Evolutionary conservation across 225 moss, liverwort and hornwort genomes (phyloP).

Genomic region (Physcomitrium patens): DNA sequence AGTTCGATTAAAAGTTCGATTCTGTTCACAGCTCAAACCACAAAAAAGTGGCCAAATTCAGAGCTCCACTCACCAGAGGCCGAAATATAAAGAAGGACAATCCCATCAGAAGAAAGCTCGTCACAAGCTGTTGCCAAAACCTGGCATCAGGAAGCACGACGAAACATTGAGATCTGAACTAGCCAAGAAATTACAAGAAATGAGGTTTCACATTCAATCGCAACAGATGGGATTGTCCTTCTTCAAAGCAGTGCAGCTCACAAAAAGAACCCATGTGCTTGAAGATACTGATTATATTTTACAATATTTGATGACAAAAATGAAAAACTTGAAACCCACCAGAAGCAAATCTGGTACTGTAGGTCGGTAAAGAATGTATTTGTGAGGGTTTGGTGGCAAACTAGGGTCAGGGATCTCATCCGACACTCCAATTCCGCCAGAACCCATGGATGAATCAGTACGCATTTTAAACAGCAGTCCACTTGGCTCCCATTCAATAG

Average conservation of each 20-base stretch:
- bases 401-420: conserved; percentile 94
- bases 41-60: conserved; percentile 18
- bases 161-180: conserved; percentile 9
- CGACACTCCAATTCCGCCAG: conserved; percentile 49
- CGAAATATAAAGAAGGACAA: conserved; percentile 90
- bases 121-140: conserved; percentile 94
- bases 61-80: conserved; percentile 67
- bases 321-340: conserved; percentile 49
- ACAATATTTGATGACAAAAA: conserved; percentile 7
- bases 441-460: conserved; percentile 45
- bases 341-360: conserved; percentile 89
- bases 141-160: conserved; percentile 41
- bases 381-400: conserved; percentile 93
- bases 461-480: conserved; percentile 76
- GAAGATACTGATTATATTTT: neutral
- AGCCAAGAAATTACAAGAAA: conserved; percentile 7
- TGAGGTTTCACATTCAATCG: conserved; percentile 19
- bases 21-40: conserved; percentile 18
- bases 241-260: conserved; percentile 17
- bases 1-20: conserved; percentile 13
- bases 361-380: conserved; percentile 94
- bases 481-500: conserved; percentile 97
- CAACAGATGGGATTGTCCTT: no score
- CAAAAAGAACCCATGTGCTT: neutral
- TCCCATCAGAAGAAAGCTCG: conserved; percentile 80